These are phyloP conservation scores for Globisporangium rhizosaccharum DNA, from an alignment of 352 stramenopile species.

Conservation along the genomic window DNA sequence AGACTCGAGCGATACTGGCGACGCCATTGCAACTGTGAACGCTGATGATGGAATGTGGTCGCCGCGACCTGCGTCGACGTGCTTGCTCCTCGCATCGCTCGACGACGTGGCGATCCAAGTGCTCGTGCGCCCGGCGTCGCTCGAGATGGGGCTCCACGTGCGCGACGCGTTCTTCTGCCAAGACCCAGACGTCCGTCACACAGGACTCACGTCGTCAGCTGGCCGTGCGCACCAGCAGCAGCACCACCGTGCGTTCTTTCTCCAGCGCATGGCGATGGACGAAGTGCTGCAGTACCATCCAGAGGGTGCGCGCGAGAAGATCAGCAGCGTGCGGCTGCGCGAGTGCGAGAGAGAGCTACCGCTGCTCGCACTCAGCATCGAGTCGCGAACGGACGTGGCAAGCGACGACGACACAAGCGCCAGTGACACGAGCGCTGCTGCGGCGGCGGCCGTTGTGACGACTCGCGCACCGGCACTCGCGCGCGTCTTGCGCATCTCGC, in stretches of 20 bases:
- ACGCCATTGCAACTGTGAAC: background rate
- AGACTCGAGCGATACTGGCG: background rate
- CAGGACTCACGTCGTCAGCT: background rate
- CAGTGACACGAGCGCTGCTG: slow-evolving; percentile 7
- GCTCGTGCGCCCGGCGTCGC: slow-evolving; percentile 52
- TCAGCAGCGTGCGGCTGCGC: slow-evolving; percentile 67
- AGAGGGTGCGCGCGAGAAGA: slow-evolving; percentile 46
- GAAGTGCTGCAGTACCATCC: slow-evolving; percentile 67
- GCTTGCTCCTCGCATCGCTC: slow-evolving; percentile 29
- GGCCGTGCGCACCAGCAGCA: background rate
- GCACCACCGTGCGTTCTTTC: slow-evolving; percentile 39
- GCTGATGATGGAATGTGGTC: background rate
- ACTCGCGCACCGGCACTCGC: slow-evolving; percentile 3
- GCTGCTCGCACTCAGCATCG: slow-evolving; percentile 59
- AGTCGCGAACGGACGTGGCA: slow-evolving; percentile 23
- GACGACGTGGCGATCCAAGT: slow-evolving; percentile 71
- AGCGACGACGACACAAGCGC: slow-evolving; percentile 15
- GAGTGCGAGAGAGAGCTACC: slow-evolving; percentile 65
- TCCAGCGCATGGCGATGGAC: slow-evolving; percentile 73
- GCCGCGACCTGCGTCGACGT: slow-evolving; percentile 2
- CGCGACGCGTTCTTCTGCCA: slow-evolving; percentile 66
- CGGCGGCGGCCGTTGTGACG: slow-evolving; percentile 1
- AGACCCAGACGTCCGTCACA: slow-evolving; percentile 7
- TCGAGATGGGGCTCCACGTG: slow-evolving; percentile 66
- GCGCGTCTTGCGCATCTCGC: slow-evolving; percentile 43